Evolutionary conservation across 2,329 filamentous ascomycete genomes (phyloP), one percentile per base, ranked within the genome.

Genomic region (Penicillium sp.): DNA sequence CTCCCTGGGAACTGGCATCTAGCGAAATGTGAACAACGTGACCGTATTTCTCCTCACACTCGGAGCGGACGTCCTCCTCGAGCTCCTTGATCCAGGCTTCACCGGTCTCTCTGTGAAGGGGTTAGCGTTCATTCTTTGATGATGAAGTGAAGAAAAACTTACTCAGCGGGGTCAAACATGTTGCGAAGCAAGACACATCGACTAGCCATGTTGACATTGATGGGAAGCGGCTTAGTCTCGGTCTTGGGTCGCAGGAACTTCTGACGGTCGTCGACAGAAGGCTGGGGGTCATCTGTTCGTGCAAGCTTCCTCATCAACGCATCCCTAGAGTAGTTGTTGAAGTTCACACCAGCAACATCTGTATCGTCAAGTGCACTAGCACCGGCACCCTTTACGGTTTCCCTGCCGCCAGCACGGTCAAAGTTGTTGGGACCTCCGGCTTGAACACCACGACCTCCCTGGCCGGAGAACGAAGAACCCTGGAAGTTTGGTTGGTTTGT

Each of bases 271-370:
- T 84, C 85, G 66, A 82, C 79, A 58, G 72, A 66, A 55, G 74
- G 73, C 68, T 84, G 83, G 66, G 86, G 82, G 72, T 97, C 92
- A 78, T 97, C 92, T 79, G 89, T 93, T 82, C 94, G 88, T 73
- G 94, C 92, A 77, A 99, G 89, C 80, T 97, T 97, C 76, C 91
- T 87, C 94, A 99, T 99, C 78, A 99, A 87, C 72, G 92, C 90
- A 80, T 97, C 92, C 79, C 94, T 90, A 82, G 91, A 96, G 81
- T 96, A 97, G 77, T 97, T 97, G 84, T 92, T 96, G 88, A 97
- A 97, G 79, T 97, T 97, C 77, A 99, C 93, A 71, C 94, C 94
- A 50, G 90, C 91, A 72, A 99, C 94, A 75, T 99, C 94, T 60
- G 92, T 96, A 73, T 99, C 94, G 77, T 99, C 94, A 50, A 99